Evolutionary conservation across 2,329 filamentous ascomycete species (phyloP).

Genomic region (Endothia cerciana): DNA sequence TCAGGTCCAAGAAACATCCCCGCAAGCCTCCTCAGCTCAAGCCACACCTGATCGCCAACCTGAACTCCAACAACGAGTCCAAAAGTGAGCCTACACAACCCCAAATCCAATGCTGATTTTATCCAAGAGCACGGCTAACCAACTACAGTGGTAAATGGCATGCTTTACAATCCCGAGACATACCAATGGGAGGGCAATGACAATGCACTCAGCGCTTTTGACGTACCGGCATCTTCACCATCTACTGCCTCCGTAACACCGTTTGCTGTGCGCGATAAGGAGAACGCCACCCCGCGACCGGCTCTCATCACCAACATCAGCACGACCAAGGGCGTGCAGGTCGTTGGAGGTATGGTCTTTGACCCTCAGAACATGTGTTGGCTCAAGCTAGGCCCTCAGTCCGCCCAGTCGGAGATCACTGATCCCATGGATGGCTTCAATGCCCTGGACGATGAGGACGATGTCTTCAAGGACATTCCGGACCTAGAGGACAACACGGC

Average conservation of each 20-base stretch:
- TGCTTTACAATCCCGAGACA: constrained; percentile 89
- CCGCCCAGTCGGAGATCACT: constrained; percentile 50
- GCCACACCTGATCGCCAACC: constrained; percentile 86
- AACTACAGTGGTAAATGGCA: constrained; percentile 78
- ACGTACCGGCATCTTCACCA: constrained; percentile 61
- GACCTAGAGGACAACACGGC: constrained; percentile 76
- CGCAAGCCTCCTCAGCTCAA: constrained; percentile 66
- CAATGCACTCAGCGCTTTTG: constrained; percentile 79
- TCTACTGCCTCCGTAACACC: constrained; percentile 52
- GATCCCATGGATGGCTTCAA: constrained; percentile 68
- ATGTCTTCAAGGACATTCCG: constrained; percentile 93
- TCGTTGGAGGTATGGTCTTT: constrained; percentile 98
- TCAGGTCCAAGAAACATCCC: constrained; percentile 59
- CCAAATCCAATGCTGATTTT: too few species aligned
- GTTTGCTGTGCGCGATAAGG: constrained; percentile 56
- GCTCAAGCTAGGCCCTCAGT: constrained; percentile 72
- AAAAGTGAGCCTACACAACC: constrained; percentile 68
- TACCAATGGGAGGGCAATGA: constrained; percentile 98
- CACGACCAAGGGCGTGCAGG: constrained; percentile 82
- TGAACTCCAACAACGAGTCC: constrained; percentile 72
- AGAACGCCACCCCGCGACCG: constrained; percentile 63
- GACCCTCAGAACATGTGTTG: constrained; percentile 97
- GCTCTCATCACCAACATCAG: constrained; percentile 92
- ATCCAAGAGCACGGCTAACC: constrained; percentile 27
- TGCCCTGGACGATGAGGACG: constrained; percentile 82